Evolutionary conservation across 768 basidiomycete species (phyloP), one percentile per base, ranked within the genome.

Genomic region (Naganishia vishniacii): DNA sequence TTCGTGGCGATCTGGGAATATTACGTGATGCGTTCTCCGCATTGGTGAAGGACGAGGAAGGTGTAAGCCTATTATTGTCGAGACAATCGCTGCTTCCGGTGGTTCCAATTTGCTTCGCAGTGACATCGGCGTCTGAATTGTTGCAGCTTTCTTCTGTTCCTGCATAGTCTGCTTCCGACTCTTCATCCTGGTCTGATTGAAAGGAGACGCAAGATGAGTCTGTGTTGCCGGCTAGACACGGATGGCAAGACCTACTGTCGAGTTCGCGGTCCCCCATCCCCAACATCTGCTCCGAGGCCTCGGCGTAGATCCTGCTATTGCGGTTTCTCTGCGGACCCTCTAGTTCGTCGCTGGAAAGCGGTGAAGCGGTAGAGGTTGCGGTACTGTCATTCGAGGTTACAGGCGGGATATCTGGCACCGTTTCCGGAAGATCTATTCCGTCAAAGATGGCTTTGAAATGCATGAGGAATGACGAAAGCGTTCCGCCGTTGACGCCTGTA

Each of bases 401-500:
- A 13, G n/a, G 6, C 25, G 23, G 11, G 7, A 15, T 15, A 15
- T 53, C 41, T 26, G 7, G 20, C 8, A 15, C n/a, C 5, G 51
- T 3, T n/a, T 56, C 62, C 25, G 48, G n/a, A 20, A 56, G 23
- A 2, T 26, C 48, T 63, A 83, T 85, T 58, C 91, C 89, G 70
- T 91, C 91, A 81, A 95, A 95, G 23, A 94, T 91, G 16, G 86
- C 84, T 69, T 89, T 90, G 79, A 93, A 97, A 75, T 95, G 90
- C 62, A 85, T 86, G 31, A 98, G 83, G 86, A 98, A 90, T 67
- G 95, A 79, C 72, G 89, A 91, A 78, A 98, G 93, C 45, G 97
- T 89, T 7, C 91, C 91, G 3, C 94, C 94, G n/a, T 94, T 94
- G 70, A 99, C 95, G 46, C 91, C 65, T 61, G 37, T 31, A 2